Evolutionary conservation across 2,329 filamentous ascomycete genomes (phyloP).

Genomic region (Trichocomaceae sp.): DNA sequence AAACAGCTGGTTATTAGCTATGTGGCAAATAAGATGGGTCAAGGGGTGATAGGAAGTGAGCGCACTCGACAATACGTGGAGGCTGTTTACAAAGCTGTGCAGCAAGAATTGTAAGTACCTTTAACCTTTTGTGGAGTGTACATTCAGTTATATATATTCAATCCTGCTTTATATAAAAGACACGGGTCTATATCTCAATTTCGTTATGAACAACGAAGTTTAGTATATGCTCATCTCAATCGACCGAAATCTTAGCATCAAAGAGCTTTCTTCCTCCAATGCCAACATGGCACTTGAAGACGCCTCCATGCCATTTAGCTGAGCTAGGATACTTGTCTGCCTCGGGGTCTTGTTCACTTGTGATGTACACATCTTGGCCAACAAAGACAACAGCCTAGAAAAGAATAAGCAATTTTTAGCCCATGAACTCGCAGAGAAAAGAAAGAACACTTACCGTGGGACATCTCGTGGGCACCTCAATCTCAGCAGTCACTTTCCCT

Average conservation of each 20-base stretch:
- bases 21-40: slow-evolving; percentile 42
- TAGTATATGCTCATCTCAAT: background rate
- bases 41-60: slow-evolving; percentile 24
- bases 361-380: slow-evolving; percentile 12
- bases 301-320: slow-evolving; percentile 9
- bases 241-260: slow-evolving; percentile 4
- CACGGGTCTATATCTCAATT: background rate
- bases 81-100: slow-evolving; percentile 27
- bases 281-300: slow-evolving; percentile 14
- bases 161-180: background rate
- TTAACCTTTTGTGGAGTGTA: background rate
- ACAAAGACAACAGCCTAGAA: slow-evolving; percentile 12
- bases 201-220: background rate
- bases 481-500: slow-evolving; percentile 62
- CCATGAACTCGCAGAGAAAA: background rate
- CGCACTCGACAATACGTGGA: slow-evolving; percentile 25
- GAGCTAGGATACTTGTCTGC: slow-evolving; percentile 12
- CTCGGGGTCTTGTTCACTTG: slow-evolving; percentile 11
- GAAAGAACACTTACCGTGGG: slow-evolving; percentile 6
- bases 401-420: background rate
- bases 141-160: background rate
- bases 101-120: background rate
- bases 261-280: slow-evolving; percentile 9
- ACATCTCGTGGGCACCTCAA: slow-evolving; percentile 58
- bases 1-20: slow-evolving; percentile 40